Percentiles rank a stretch among this genome's conserved stretches.
Evolutionary conservation across 768 basidiomycete species (phyloP).

Genomic region (Leccinum rimulosum): DNA sequence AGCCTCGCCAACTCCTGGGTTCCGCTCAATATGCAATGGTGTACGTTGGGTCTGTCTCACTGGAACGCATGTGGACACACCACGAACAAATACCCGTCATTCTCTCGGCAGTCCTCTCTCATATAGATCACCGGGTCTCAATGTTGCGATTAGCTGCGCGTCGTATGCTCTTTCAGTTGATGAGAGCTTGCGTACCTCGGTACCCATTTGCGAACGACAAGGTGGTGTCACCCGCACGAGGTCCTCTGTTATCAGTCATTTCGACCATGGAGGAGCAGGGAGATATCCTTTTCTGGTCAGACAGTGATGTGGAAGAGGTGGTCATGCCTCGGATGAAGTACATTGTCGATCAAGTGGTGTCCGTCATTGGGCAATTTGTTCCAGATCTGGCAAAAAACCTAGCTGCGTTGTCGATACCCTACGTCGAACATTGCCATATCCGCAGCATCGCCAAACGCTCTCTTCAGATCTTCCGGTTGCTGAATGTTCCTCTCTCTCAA

Average conservation of each 20-base stretch:
- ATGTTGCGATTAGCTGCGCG: slow-evolving; percentile 72
- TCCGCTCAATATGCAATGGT: slow-evolving; percentile 88
- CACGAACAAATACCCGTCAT: slow-evolving; percentile 67
- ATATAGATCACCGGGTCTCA: slow-evolving; percentile 72
- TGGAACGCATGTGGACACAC: slow-evolving; percentile 76
- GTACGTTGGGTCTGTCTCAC: slow-evolving; percentile 73
- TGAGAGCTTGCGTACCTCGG: slow-evolving; percentile 79
- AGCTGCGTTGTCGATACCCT: slow-evolving; percentile 76
- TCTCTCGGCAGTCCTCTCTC: slow-evolving; percentile 77
- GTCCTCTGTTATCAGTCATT: slow-evolving; percentile 50
- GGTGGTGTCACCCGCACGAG: slow-evolving; percentile 43
- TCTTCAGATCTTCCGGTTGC: slow-evolving; percentile 82
- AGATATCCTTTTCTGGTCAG: slow-evolving; percentile 63
- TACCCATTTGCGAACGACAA: slow-evolving; percentile 73
- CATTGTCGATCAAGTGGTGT: slow-evolving; percentile 64
- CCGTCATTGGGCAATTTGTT: slow-evolving; percentile 65
- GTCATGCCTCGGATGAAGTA: slow-evolving; percentile 65
- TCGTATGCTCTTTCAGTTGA: slow-evolving; percentile 78
- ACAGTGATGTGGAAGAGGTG: slow-evolving; percentile 57
- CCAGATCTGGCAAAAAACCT: slow-evolving; percentile 70
- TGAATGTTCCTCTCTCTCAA: slow-evolving; percentile 69
- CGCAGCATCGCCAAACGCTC: slow-evolving; percentile 85
- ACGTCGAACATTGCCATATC: slow-evolving; percentile 87
- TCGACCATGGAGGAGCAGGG: slow-evolving; percentile 57
- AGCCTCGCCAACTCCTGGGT: slow-evolving; percentile 68